Evolutionary conservation across 2,329 filamentous ascomycete species (phyloP).

Genomic region (Eurotiales sp.): DNA sequence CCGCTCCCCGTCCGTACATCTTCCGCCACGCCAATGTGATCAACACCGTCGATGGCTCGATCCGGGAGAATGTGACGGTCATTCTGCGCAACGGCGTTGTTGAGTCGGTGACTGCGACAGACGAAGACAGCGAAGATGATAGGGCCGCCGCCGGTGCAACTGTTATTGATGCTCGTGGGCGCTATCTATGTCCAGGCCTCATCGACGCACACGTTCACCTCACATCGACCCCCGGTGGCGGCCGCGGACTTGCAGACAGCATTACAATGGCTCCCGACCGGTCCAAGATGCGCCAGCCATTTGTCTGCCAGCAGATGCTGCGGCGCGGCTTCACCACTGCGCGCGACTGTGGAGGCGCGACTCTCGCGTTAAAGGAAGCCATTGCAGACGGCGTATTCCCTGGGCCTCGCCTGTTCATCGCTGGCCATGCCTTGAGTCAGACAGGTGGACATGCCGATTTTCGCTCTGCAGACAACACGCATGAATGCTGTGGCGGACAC

Average conservation of each 20-base stretch:
- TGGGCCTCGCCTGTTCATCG: constrained; percentile 55
- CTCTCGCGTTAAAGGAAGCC: constrained; percentile 50
- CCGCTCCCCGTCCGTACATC: not conserved
- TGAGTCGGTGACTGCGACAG: constrained; percentile 5
- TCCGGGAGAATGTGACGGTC: constrained; percentile 28
- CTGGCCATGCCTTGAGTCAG: constrained; percentile 53
- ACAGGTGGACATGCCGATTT: constrained; percentile 58
- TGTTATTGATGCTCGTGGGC: constrained; percentile 44
- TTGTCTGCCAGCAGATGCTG: constrained; percentile 44
- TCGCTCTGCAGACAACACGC: constrained; percentile 38
- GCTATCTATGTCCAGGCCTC: constrained; percentile 45
- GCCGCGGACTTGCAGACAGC: not conserved
- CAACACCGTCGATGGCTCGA: constrained; percentile 33
- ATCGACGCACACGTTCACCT: constrained; percentile 54
- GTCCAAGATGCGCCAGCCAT: constrained; percentile 12
- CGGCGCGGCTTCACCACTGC: constrained; percentile 56
- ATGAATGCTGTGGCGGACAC: constrained; percentile 47
- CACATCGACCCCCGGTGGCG: constrained; percentile 42
- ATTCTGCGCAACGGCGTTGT: constrained; percentile 35
- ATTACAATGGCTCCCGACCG: not conserved
- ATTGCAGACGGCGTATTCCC: constrained; percentile 54
- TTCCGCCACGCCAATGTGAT: constrained; percentile 37
- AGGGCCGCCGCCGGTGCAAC: constrained; percentile 22
- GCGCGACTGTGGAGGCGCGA: constrained; percentile 57
- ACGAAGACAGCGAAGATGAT: too few species aligned